Evolutionary conservation across 2,329 filamentous ascomycete genomes (phyloP).

Genomic region (Teratosphaeria destructans): DNA sequence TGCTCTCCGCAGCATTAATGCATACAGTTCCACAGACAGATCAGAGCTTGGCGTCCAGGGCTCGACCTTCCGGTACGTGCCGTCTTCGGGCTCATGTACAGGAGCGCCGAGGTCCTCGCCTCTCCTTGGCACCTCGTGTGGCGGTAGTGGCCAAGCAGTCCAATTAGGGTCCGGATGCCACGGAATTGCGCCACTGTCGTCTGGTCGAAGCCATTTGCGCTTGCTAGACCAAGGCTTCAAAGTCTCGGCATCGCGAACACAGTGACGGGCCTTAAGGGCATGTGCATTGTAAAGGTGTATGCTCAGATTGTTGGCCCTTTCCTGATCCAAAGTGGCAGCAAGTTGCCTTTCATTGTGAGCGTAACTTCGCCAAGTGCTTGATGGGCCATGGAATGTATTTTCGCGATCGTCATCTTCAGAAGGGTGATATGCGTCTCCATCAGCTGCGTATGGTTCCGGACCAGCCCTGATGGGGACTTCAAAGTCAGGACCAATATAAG

Average conservation of each 20-base stretch:
- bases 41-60: slow-evolving; percentile 44
- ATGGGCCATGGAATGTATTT: slow-evolving; percentile 63
- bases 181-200: slow-evolving; percentile 21
- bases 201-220: slow-evolving; percentile 27
- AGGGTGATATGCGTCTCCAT: neutral
- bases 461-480: neutral
- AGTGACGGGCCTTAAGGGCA: slow-evolving; percentile 49
- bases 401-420: slow-evolving; percentile 13
- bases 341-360: slow-evolving; percentile 55
- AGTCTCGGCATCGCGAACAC: slow-evolving; percentile 4
- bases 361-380: slow-evolving; percentile 55
- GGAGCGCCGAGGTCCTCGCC: slow-evolving; percentile 40
- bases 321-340: slow-evolving; percentile 51
- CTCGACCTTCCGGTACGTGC: slow-evolving; percentile 8
- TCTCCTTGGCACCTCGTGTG: slow-evolving; percentile 49
- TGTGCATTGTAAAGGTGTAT: slow-evolving; percentile 73
- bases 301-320: slow-evolving; percentile 56
- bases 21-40: slow-evolving; percentile 61
- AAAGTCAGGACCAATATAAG: neutral
- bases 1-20: slow-evolving; percentile 54
- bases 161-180: slow-evolving; percentile 49
- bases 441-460: neutral
- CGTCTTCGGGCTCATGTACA: slow-evolving; percentile 9
- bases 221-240: slow-evolving; percentile 30
- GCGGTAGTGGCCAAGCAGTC: slow-evolving; percentile 76